Evolutionary conservation across 768 basidiomycete genomes (phyloP).

Genomic region (Termitomyces sp.): DNA sequence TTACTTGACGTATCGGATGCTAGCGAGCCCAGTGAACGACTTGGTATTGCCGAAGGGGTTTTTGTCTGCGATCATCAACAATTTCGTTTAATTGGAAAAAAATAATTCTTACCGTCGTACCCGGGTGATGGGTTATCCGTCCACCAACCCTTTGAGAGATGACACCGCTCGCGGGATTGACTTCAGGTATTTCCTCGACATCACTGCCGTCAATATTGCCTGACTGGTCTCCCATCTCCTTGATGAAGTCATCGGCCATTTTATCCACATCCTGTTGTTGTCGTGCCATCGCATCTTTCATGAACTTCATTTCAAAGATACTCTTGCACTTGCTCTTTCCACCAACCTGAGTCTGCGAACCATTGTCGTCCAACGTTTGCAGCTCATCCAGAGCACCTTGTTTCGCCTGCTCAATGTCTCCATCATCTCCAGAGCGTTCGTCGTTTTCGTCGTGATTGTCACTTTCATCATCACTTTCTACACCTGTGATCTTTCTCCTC

Average conservation of each 20-base stretch:
- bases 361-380: constrained; percentile 36
- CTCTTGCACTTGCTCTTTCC: constrained; percentile 48
- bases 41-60: constrained; percentile 2
- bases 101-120: constrained; percentile 26
- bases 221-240: constrained; percentile 48
- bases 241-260: constrained; percentile 66
- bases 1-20: constrained; percentile 61
- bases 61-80: constrained; percentile 12
- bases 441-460: constrained; percentile 35
- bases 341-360: constrained; percentile 15
- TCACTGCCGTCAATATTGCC: constrained; percentile 24
- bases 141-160: constrained; percentile 59
- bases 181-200: constrained; percentile 20
- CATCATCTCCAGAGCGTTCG: constrained; percentile 35
- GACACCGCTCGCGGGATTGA: constrained; percentile 28
- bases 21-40: constrained; percentile 23
- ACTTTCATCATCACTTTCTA: constrained; percentile 50
- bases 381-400: constrained; percentile 76
- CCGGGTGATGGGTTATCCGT: constrained; percentile 57
- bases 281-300: constrained; percentile 85
- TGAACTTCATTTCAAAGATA: constrained; percentile 96
- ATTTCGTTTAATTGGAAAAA: neutral
- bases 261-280: constrained; percentile 50
- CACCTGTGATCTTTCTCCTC: constrained; percentile 67
- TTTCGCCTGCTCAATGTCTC: constrained; percentile 45